phyloP scores from a whole-genome alignment of 768 basidiomycete genomes.

The Mycena haematopus region DNA sequence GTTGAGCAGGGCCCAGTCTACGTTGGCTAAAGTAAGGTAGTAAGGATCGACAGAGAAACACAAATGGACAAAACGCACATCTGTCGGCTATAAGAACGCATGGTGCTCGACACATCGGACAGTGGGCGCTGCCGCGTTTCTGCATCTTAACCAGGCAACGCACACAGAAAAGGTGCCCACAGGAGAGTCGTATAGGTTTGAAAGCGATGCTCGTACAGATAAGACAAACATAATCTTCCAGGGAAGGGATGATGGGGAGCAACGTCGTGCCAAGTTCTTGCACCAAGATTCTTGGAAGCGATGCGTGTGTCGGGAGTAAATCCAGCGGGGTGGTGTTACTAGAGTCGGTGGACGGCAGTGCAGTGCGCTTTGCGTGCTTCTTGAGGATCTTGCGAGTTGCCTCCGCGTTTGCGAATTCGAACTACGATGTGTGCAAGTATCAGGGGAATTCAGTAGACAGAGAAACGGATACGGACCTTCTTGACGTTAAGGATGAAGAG shows the following conservation, averaged over 20 bases:
- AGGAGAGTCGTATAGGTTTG: slow-evolving; percentile 85
- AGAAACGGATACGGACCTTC: slow-evolving; percentile 51
- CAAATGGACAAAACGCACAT: slow-evolving; percentile 53
- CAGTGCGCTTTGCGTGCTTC: slow-evolving; percentile 91
- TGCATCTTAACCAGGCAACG: slow-evolving; percentile 92
- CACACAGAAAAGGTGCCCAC: slow-evolving; percentile 82
- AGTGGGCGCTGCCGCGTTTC: slow-evolving; percentile 72
- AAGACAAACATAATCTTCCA: slow-evolving; percentile 86
- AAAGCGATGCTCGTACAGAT: slow-evolving; percentile 93
- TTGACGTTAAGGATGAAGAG: slow-evolving; percentile 80
- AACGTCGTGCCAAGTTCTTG: slow-evolving; percentile 84
- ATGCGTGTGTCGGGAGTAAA: slow-evolving; percentile 38
- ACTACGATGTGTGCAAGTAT: slow-evolving; percentile 45
- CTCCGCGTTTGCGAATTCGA: slow-evolving; percentile 84
- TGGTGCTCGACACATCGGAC: slow-evolving; percentile 85
- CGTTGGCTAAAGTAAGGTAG: slow-evolving; percentile 57
- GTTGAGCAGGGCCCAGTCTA: slow-evolving; percentile 80
- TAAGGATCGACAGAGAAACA: slow-evolving; percentile 3
- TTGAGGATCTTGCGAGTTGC: slow-evolving; percentile 93
- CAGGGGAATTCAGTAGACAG: neutral
- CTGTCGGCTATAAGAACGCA: slow-evolving; percentile 79
- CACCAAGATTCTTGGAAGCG: slow-evolving; percentile 70
- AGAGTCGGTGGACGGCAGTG: slow-evolving; percentile 54
- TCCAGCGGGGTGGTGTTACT: slow-evolving; percentile 39
- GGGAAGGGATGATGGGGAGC: slow-evolving; percentile 77